These are phyloP conservation scores for Fabrea salina DNA, from an alignment of 169 alveolate species.

Conservation along the genomic window DNA sequence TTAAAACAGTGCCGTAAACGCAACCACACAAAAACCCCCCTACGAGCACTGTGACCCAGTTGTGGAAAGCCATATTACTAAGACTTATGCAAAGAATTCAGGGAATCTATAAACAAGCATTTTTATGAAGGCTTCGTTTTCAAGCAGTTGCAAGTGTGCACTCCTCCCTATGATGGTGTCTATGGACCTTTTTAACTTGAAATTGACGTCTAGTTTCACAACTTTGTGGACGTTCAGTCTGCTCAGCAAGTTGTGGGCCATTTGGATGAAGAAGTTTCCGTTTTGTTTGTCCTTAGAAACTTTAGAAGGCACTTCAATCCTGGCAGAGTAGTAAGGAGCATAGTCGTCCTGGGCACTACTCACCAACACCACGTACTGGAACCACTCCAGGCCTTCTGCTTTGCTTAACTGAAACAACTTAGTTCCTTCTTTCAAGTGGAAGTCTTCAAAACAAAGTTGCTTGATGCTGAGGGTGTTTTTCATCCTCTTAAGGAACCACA, in stretches of 20 bases:
- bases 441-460: conserved; percentile 76
- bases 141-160: conserved; percentile 24
- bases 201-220: conserved; percentile 80
- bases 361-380: conserved; percentile 63
- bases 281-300: conserved; percentile 44
- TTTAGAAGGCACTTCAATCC: conserved; percentile 67
- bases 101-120: conserved; percentile 21
- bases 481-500: conserved; percentile 80
- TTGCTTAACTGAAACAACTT: conserved; percentile 67
- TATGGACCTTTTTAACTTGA: conserved; percentile 51
- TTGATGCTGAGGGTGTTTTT: conserved; percentile 67
- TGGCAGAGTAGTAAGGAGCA: conserved; percentile 81
- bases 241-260: conserved; percentile 68
- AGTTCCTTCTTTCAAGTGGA: conserved; percentile 62
- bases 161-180: conserved; percentile 32
- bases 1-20: neutral
- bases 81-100: neutral
- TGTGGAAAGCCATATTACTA: neutral
- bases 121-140: conserved; percentile 3
- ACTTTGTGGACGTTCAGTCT: conserved; percentile 50
- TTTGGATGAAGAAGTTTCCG: conserved; percentile 55
- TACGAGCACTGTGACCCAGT: neutral
- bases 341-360: conserved; percentile 78
- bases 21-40: neutral
- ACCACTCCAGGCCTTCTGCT: conserved; percentile 74